Evolutionary conservation across 2,329 filamentous ascomycete genomes (phyloP), one percentile per base, ranked within the genome.

Genomic region (Huntiella bhutanensis): DNA sequence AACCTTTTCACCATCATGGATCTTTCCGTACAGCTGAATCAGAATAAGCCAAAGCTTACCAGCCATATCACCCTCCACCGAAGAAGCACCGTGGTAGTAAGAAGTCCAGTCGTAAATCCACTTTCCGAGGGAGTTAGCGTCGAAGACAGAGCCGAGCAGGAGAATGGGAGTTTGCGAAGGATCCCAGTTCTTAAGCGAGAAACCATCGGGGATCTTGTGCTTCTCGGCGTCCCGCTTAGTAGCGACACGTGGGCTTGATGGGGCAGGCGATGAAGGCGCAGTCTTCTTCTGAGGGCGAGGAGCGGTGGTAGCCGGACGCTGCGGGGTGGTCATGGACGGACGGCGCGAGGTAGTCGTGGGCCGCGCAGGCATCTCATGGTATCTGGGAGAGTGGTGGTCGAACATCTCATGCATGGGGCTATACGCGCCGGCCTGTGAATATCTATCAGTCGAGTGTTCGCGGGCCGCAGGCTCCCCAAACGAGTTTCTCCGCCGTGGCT

Each of bases 101-200:
- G 95, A 84, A 13, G 91, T 95, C 91, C 91, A 98, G 70, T 96
- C 91, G 64, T 94, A 98, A 58, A 98, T 92, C 91, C 91, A 98
- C 65, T 95, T 95, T 57, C 91, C 91, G 28, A 98, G 72, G 19
- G 85, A 94, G 71, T 96, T 95, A 58, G 88, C 84, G 59, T 96
- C 91, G 58, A 96, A 96, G 48, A 96, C 91, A 58, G 84, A 93
- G 43, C 91, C 91, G 16, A 96, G 72, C 19, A 98, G 74, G 59
- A 95, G 79, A 59, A 98, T 95, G 44, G 91, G 91, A 54, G 86
- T 78, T 67, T 96, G 88, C 22, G 76, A 78, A 1, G 88, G 88
- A 60, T 98, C 91, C 91, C 91, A 96, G 67, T 96, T 93, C 71
- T 96, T 96, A 59, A 88, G 77, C 19, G 85, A 93, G 67, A 92